Evolutionary conservation across 495 filamentous ascomycete genomes (phyloP), one percentile per base, ranked within the genome.

Genomic region (Aspergillus homomorphus): DNA sequence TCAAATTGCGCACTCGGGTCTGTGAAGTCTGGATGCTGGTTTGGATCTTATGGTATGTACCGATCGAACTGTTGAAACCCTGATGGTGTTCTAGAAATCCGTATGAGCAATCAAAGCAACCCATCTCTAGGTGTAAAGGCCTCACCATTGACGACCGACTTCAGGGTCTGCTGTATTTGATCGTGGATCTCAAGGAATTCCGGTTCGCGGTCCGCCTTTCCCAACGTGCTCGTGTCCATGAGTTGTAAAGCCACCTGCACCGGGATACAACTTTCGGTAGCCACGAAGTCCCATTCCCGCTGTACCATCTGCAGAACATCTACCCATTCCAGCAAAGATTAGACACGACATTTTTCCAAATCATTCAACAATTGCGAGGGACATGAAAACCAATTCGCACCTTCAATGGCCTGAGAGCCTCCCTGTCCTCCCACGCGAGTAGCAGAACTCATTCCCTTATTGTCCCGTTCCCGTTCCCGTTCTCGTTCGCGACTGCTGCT

Each of bases 61-160:
- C 95, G 56, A 99, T 98, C 43, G 92, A 96, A 73, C 91, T 97
- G 69, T 97, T 99, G 80, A 99, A 99, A 28, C 92, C 94, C 72
- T 99, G 94, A 64, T 98, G 93, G 68, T 99, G 93, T 74, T 98
- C 92, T 86, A 45, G 15, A 14, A 20, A 42, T 9, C 45, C 4
- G 33, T 8, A 16, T 64, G 30, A 66, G 64, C 52, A 60, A n/a
- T n/a, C n/a, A n/a, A n/a, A n/a, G n/a, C 10, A n/a, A 15, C 16
- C 4, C 18, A 5, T 12, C 43, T n/a, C 10, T 23, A n/a, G 19
- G 8, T 22, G 5, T 1, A 24, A 16, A n/a, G 23, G 15, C n/a
- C n/a, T n/a, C 62, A 81, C 77, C 83, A 72, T 99, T 96, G 51
- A 99, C 94, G 68, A 99, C 96, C 48, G 87, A 85, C 72, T 96